Percentiles rank a stretch among this genome's conserved stretches.
These are phyloP conservation scores for Lachancea mirantina DNA, from an alignment of 805 yeast species.

Conservation along the genomic window DNA sequence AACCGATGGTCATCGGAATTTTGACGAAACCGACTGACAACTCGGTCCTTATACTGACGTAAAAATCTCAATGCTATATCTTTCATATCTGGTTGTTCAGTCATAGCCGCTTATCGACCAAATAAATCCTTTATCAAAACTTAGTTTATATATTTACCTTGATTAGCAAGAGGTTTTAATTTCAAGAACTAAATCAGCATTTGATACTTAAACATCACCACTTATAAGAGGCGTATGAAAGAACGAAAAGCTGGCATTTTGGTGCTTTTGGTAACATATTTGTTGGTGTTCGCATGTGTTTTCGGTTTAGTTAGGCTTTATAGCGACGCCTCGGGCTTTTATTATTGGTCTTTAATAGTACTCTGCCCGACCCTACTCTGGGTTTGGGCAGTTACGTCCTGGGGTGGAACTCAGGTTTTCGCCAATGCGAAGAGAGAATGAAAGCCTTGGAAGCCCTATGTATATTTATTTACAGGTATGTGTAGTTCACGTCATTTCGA, in stretches of 20 bases:
- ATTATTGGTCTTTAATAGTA: constrained; percentile 27
- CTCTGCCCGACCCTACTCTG: constrained; percentile 26
- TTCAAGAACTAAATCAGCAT: no score
- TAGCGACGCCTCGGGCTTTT: constrained; percentile 10
- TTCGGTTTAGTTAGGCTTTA: constrained; percentile 11
- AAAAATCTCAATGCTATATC: constrained; percentile 18
- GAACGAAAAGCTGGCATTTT: constrained; percentile 1
- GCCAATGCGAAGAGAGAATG: constrained; percentile 20
- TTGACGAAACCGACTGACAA: constrained; percentile 16
- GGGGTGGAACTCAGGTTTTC: constrained; percentile 31
- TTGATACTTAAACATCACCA: no score
- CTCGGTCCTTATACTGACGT: constrained; percentile 15
- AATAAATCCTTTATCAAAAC: no score
- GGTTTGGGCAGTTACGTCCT: constrained; percentile 30
- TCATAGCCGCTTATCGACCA: no score
- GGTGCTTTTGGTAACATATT: constrained; percentile 13
- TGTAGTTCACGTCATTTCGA: constrained; percentile 29
- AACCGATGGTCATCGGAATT: constrained; percentile 15
- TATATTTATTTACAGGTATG: constrained; percentile 1
- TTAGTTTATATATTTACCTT: no score
- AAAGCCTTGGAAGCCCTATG: background rate
- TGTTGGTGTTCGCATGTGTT: constrained; percentile 12
- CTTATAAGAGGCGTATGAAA: constrained; percentile 4
- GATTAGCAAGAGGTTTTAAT: no score
- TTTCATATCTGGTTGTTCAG: constrained; percentile 1